Percentiles rank a stretch among this genome's conserved stretches.
Evolutionary conservation across 176 grass and related monocot genomes (phyloP).

Genomic region (Musa schizocarpa): DNA sequence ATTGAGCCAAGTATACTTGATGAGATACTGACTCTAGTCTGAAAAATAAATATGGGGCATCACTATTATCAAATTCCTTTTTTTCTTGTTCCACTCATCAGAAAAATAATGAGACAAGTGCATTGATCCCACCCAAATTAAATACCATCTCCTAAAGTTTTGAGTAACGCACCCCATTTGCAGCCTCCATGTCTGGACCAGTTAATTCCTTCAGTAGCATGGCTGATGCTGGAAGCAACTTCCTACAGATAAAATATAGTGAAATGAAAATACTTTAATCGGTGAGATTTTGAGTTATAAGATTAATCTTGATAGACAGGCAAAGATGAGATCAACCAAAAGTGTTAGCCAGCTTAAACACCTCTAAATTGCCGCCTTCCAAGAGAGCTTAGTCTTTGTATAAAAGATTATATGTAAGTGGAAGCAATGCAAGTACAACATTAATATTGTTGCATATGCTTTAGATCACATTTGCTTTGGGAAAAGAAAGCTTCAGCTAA

Average conservation of each 20-base stretch:
- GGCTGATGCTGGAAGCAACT: conserved; percentile 28
- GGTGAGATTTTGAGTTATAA: background rate
- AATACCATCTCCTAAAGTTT: background rate
- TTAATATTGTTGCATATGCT: no score
- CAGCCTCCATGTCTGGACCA: conserved; percentile 19
- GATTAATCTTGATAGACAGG: background rate
- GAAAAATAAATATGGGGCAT: background rate
- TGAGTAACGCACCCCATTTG: background rate
- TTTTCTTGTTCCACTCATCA: background rate
- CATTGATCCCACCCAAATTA: background rate
- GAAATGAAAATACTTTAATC: background rate
- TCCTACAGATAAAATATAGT: conserved; percentile 21
- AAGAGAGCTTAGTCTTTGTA: background rate
- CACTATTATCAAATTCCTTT: background rate
- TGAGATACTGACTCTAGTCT: background rate
- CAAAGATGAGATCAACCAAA: background rate
- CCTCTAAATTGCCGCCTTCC: background rate
- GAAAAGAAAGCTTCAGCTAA: background rate
- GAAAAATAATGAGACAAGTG: background rate
- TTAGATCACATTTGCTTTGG: background rate
- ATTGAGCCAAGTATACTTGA: background rate
- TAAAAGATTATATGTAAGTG: background rate
- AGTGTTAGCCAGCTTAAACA: background rate
- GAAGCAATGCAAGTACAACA: background rate
- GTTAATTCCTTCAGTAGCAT: conserved; percentile 55